phyloP scores from a whole-genome alignment of 2,329 filamentous ascomycete genomes.

The Talaromyces pinophilus region DNA sequence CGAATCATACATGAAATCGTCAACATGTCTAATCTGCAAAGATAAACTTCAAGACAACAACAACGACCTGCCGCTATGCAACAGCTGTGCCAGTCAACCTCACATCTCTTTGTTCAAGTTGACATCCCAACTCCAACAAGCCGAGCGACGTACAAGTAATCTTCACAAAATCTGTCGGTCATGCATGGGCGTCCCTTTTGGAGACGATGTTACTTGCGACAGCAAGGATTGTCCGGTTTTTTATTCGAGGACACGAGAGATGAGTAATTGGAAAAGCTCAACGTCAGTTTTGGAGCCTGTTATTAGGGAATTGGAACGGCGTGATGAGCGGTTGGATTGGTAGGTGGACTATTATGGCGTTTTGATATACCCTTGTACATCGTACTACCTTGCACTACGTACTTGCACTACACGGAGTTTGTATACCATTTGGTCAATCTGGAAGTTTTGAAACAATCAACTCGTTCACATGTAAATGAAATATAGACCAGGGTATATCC shows the following conservation, averaged over 20 bases:
- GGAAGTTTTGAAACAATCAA: background rate
- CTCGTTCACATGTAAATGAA: background rate
- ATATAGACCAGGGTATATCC: background rate
- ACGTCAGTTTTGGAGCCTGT: constrained; percentile 41
- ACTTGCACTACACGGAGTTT: background rate
- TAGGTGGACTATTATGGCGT: constrained; percentile 23
- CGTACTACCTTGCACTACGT: background rate
- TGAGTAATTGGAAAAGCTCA: constrained; percentile 40
- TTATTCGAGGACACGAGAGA: constrained; percentile 56
- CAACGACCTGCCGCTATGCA: constrained; percentile 46
- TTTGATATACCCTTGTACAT: constrained; percentile 9
- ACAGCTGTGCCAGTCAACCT: constrained; percentile 38
- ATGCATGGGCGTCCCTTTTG: constrained; percentile 71
- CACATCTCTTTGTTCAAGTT: constrained; percentile 66
- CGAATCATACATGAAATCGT: constrained; percentile 88
- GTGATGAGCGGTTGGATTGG: constrained; percentile 42
- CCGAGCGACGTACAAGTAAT: constrained; percentile 65
- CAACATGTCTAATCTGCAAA: constrained; percentile 75
- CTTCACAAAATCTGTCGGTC: constrained; percentile 73
- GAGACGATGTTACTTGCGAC: constrained; percentile 81
- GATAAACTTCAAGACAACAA: constrained; percentile 53
- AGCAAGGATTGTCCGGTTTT: constrained; percentile 92
- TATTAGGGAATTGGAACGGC: constrained; percentile 38
- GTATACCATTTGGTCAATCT: background rate
- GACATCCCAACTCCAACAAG: constrained; percentile 60